A percentile compares a stretch with the other conserved stretches of the same genome.
Evolutionary conservation across 257 asterid genomes (phyloP).

Genomic region (Nyctanthes arbortristis): DNA sequence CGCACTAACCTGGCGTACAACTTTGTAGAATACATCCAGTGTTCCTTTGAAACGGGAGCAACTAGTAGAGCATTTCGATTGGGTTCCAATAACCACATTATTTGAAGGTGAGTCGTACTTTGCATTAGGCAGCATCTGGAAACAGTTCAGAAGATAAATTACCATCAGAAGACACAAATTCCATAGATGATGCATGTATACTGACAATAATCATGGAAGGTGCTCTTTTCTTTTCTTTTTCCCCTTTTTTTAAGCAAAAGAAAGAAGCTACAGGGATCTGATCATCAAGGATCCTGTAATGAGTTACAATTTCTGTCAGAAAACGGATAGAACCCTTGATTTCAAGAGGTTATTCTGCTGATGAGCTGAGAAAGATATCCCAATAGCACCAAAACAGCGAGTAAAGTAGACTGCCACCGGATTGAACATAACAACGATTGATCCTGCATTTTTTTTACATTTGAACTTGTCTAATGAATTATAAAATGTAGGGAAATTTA

Average conservation of each 20-base stretch:
- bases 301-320: background rate
- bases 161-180: background rate
- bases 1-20: constrained; percentile 68
- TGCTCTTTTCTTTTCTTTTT: too few relatives aligned
- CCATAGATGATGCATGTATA: background rate
- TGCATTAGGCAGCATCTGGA: constrained; percentile 54
- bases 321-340: too few relatives aligned
- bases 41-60: constrained; percentile 71
- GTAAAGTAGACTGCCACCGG: too few relatives aligned
- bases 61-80: constrained; percentile 49
- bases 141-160: constrained; percentile 14
- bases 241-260: background rate
- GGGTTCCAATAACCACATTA: constrained; percentile 38
- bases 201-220: too few relatives aligned
- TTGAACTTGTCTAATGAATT: too few relatives aligned
- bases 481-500: too few relatives aligned
- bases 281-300: background rate
- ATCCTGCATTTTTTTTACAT: too few relatives aligned
- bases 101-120: constrained; percentile 37
- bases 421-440: too few relatives aligned
- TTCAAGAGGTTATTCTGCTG: too few relatives aligned
- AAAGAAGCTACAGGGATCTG: background rate
- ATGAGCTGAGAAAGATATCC: too few relatives aligned
- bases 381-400: too few relatives aligned
- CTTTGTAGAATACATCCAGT: constrained; percentile 68